phyloP scores from a whole-genome alignment of 805 yeast genomes.

The Wickerhamiella slavikovae region DNA sequence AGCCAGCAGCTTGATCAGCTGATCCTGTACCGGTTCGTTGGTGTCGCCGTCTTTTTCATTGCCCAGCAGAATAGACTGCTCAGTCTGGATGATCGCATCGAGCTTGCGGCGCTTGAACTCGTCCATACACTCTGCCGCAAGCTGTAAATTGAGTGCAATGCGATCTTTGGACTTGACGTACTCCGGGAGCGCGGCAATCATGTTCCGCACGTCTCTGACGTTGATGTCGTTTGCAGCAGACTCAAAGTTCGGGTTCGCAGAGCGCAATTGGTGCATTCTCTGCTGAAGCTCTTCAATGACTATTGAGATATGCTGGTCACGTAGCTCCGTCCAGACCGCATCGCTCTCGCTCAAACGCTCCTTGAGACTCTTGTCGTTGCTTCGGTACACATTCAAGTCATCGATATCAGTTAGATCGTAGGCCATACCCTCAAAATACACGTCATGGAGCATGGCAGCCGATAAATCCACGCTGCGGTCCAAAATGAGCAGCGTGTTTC shows the following conservation, averaged over 20 bases:
- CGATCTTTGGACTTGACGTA: conserved; percentile 19
- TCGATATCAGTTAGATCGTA: conserved; percentile 41
- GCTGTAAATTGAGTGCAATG: conserved; percentile 17
- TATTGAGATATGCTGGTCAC: conserved; percentile 58
- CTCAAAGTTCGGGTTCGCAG: conserved; percentile 55
- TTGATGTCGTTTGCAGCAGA: conserved; percentile 44
- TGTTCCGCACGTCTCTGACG: conserved; percentile 52
- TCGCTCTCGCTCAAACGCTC: conserved; percentile 41
- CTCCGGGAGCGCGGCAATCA: conserved; percentile 27
- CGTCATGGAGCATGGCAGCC: conserved; percentile 76
- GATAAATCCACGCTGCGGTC: conserved; percentile 72
- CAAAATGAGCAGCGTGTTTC: conserved; percentile 38
- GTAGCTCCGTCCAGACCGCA: conserved; percentile 47
- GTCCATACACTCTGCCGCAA: conserved; percentile 40
- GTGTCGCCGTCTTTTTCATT: conserved; percentile 44
- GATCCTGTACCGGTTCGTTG: conserved; percentile 32
- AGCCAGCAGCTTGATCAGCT: conserved; percentile 34
- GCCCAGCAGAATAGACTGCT: conserved; percentile 66
- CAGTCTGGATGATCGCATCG: conserved; percentile 62
- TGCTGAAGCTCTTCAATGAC: conserved; percentile 41
- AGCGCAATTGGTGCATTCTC: conserved; percentile 41
- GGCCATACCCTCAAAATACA: conserved; percentile 80
- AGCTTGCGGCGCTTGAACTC: conserved; percentile 36
- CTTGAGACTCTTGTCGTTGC: conserved; percentile 20
- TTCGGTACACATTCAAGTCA: conserved; percentile 28